Evolutionary conservation across 164 flowering plant species (phyloP).

Genomic region (Nymphaea thermarum): DNA sequence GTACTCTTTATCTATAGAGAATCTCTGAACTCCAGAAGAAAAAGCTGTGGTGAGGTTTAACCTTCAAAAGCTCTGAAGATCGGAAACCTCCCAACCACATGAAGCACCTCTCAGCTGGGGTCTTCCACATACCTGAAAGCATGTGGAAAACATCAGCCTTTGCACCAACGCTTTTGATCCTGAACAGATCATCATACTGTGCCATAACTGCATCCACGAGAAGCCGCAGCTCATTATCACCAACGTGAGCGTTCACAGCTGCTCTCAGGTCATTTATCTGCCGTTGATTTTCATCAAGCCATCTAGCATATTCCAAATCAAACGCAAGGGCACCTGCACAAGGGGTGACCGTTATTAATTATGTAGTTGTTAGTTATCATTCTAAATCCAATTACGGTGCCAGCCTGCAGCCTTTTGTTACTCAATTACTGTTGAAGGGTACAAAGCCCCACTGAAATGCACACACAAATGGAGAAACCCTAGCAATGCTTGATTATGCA

Average conservation of each 20-base stretch:
- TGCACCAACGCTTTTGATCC: slow-evolving; percentile 52
- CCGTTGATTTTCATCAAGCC: slow-evolving; percentile 81
- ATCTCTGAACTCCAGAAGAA: too few relatives aligned
- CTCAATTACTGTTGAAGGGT: too few relatives aligned
- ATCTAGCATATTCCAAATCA: slow-evolving; percentile 71
- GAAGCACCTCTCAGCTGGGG: slow-evolving; percentile 84
- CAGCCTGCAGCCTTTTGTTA: too few relatives aligned
- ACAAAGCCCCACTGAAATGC: too few relatives aligned
- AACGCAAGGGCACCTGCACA: slow-evolving; percentile 57
- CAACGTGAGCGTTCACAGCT: slow-evolving; percentile 49
- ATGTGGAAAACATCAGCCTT: slow-evolving; percentile 82
- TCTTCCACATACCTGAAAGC: slow-evolving; percentile 92
- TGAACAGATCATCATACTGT: slow-evolving; percentile 63
- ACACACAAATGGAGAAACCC: too few relatives aligned
- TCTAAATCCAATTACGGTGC: too few relatives aligned
- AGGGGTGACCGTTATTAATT: too few relatives aligned
- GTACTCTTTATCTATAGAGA: too few relatives aligned
- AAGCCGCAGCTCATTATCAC: slow-evolving; percentile 49
- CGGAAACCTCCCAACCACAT: slow-evolving; percentile 98
- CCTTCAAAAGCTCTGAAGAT: slow-evolving; percentile 84
- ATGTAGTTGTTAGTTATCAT: too few relatives aligned
- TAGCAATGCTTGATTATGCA: too few relatives aligned
- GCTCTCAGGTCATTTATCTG: slow-evolving; percentile 62
- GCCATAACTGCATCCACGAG: slow-evolving; percentile 67
- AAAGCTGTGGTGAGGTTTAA: slow-evolving; percentile 4